phyloP scores from a whole-genome alignment of 164 flowering plant genomes.

The Aristolochia contorta region DNA sequence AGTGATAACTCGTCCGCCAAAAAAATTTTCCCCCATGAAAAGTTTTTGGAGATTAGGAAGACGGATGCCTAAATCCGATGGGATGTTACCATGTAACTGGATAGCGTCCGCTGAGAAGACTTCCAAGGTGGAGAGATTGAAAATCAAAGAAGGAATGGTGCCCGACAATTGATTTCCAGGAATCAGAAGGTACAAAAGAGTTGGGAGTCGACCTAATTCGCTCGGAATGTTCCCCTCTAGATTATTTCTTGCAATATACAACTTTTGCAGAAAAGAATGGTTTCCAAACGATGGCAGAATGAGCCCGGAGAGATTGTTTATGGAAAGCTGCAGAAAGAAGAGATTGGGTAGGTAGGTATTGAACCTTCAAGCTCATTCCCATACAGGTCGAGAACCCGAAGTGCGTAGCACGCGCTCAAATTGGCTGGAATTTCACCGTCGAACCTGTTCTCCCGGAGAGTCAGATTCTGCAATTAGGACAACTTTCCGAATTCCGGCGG shows the following conservation, averaged over 20 bases:
- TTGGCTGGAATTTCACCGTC: constrained; percentile 26
- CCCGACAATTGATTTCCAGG: constrained; percentile 25
- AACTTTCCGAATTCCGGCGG: constrained; percentile 25
- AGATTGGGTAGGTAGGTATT: constrained; percentile 32
- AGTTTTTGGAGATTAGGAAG: constrained; percentile 16
- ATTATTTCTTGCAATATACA: constrained; percentile 16
- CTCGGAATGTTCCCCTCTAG: constrained; percentile 28
- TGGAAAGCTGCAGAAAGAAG: constrained; percentile 15
- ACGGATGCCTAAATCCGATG: constrained; percentile 7
- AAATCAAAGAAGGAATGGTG: constrained; percentile 28
- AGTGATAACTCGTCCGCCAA: background rate
- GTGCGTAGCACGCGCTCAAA: constrained; percentile 15
- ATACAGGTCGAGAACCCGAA: constrained; percentile 17
- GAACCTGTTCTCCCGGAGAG: constrained; percentile 24
- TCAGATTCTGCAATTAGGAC: constrained; percentile 18
- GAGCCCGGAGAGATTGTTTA: constrained; percentile 24
- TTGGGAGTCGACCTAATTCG: constrained; percentile 19
- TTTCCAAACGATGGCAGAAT: constrained; percentile 32
- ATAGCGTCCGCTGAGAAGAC: constrained; percentile 21
- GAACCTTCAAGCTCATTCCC: constrained; percentile 24
- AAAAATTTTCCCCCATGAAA: background rate
- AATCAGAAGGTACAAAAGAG: constrained; percentile 23
- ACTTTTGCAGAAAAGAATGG: constrained; percentile 18
- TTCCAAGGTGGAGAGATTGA: constrained; percentile 34
- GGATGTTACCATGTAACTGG: constrained; percentile 21